Evolutionary conservation across 306 rosid species (phyloP), one percentile per base, ranked within the genome.

Genomic region (Trifolium repens): DNA sequence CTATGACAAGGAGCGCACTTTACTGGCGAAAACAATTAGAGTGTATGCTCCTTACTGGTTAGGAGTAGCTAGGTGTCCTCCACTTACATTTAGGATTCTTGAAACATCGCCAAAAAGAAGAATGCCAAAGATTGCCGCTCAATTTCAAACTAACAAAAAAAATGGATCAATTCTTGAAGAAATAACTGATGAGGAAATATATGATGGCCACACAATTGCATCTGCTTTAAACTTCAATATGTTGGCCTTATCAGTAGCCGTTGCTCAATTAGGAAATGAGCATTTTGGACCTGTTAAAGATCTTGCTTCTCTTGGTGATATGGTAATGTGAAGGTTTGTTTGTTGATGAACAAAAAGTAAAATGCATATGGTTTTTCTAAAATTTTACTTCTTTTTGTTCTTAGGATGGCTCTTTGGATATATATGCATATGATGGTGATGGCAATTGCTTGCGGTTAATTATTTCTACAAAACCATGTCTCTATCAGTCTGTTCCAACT

Each of bases 11-110:
- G 96, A 84, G 62, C 85, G 5, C 11, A 85, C 87, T 35, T 72
- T 94, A 67, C 85, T 81, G 80, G 91, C 94, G 52, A 92, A 88
- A 87, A 83, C 86, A 73, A 79, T 94, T 64, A 86, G 91, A 89
- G 72, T 92, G 43, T 90, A 94, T 67, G 96, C 99, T 82, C 96
- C 99, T 35, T 94, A 85, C 81, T 94, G 99, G 99, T 82, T 89
- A 65, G 86, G 85, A 72, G 78, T 88, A 63, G 87, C 92, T 72
- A 84, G 96, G 73, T 94, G 99, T 66, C 99, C 96, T 70, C 92
- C 97, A 57, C 93, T 94, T 54, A 85, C 87, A 60, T 89, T 81
- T 53, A 91, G 91, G 80, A 88, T 94, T 80, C 67, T 94, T 66
- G 87, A 91, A 81, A 66, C 81, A 74, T 66, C 87, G 42, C 89